Conservation (phyloP, 768 basidiomycete species). For the Cystofilobasidium macerans region DNA sequence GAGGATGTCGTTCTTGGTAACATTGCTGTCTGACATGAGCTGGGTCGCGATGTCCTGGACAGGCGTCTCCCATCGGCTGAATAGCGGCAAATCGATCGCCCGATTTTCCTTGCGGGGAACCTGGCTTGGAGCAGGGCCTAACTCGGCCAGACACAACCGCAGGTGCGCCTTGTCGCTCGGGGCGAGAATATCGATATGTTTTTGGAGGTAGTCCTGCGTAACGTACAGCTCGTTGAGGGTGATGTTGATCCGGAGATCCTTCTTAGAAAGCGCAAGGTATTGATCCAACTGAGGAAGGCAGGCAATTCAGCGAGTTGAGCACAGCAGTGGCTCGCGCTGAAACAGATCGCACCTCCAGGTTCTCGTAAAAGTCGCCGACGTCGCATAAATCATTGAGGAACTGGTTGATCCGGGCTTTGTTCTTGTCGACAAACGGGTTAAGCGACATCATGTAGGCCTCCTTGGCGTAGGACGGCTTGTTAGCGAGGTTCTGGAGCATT, state of each 20-base stretch:
- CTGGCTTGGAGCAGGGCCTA: constrained; percentile 82
- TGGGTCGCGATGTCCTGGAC: constrained; percentile 95
- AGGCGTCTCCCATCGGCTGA: constrained; percentile 98
- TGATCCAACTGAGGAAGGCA: constrained; percentile 72
- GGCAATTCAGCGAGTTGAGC: not conserved
- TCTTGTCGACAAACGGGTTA: constrained; percentile 97
- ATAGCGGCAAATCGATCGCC: constrained; percentile 78
- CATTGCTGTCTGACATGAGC: constrained; percentile 74
- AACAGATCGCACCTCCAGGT: constrained; percentile 62
- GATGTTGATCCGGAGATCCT: constrained; percentile 95
- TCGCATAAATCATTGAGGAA: constrained; percentile 96
- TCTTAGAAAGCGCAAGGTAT: constrained; percentile 99
- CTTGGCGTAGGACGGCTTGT: constrained; percentile 95
- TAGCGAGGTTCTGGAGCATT: constrained; percentile 98
- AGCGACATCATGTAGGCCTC: constrained; percentile 98
- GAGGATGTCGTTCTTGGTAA: constrained; percentile 94
- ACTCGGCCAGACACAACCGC: constrained; percentile 89
- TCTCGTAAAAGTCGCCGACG: constrained; percentile 98
- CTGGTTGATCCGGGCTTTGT: constrained; percentile 93
- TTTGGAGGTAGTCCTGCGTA: constrained; percentile 86
- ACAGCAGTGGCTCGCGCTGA: not conserved
- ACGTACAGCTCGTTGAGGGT: constrained; percentile 98
- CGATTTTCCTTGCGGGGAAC: constrained; percentile 98
- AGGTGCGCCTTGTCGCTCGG: constrained; percentile 97
- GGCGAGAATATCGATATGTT: constrained; percentile 89